Percentiles rank a stretch among this genome's conserved stretches.
These are phyloP conservation scores for Xerocomellus intermedius DNA, from an alignment of 768 basidiomycete genomes.

Conservation along the genomic window DNA sequence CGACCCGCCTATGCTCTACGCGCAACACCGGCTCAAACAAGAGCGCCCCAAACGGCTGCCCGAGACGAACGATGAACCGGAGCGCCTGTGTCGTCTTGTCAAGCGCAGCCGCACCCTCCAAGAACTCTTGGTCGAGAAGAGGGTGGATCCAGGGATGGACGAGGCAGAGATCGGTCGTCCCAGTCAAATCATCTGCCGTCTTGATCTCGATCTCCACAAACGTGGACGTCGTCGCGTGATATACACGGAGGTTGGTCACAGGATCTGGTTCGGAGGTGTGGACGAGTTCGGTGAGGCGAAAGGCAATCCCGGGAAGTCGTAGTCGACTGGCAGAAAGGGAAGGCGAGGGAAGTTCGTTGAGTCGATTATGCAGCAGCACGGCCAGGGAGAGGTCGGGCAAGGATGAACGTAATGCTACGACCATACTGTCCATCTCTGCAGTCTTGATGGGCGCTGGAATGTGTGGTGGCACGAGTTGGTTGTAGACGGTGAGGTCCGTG, in stretches of 20 bases:
- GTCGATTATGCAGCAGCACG: not conserved
- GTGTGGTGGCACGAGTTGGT: not conserved
- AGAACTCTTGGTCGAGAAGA: slow-evolving; percentile 3
- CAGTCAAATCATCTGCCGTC: not conserved
- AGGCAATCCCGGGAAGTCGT: slow-evolving; percentile 1
- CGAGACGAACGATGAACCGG: not conserved
- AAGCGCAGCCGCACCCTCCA: not conserved
- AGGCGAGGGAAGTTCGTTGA: not conserved
- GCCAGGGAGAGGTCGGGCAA: not conserved
- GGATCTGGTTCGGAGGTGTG: not conserved
- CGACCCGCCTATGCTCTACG: not conserved
- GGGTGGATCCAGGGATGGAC: not conserved
- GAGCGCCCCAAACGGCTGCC: slow-evolving; percentile 2
- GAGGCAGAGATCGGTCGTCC: not conserved
- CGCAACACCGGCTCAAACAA: slow-evolving; percentile 1
- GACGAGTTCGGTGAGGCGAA: not conserved
- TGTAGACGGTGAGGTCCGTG: slow-evolving; percentile 1
- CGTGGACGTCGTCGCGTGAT: not conserved
- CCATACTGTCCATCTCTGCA: not conserved
- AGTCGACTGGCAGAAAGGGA: not conserved
- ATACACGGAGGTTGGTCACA: not conserved
- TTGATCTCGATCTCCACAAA: slow-evolving; percentile 1
- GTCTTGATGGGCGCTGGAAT: not conserved
- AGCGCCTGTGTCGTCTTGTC: slow-evolving; percentile 1
- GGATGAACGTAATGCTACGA: not conserved